A percentile compares a stretch with the other conserved stretches of the same genome.
Evolutionary conservation across 2,329 filamentous ascomycete species (phyloP).

Genomic region (Pseudonectria buxi): DNA sequence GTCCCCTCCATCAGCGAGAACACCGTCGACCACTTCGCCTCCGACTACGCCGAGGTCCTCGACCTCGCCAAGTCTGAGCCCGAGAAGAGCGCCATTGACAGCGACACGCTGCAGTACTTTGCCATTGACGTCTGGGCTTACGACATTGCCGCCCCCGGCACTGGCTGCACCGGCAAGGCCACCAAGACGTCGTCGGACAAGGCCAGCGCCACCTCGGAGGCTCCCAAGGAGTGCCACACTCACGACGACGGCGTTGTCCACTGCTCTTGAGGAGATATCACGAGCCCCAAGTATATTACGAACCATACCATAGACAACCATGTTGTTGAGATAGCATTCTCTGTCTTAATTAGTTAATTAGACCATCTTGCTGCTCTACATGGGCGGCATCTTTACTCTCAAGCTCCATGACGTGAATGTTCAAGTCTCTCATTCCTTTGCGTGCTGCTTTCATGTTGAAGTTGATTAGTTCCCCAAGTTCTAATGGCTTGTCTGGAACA

Average conservation of each 20-base stretch:
- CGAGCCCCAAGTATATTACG: neutral
- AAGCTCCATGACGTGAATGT: no score
- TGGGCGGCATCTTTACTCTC: no score
- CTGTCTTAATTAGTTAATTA: no score
- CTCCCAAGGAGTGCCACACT: conserved; percentile 35
- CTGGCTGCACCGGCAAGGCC: conserved; percentile 49
- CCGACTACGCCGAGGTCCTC: conserved; percentile 49
- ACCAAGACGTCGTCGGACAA: conserved; percentile 11
- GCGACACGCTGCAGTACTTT: conserved; percentile 60
- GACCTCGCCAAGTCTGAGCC: conserved; percentile 43
- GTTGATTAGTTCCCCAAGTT: no score
- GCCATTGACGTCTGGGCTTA: conserved; percentile 61
- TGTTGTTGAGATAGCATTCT: no score
- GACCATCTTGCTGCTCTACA: no score
- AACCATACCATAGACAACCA: neutral
- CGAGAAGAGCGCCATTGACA: conserved; percentile 47
- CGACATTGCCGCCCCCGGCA: conserved; percentile 56
- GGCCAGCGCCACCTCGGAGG: conserved; percentile 27
- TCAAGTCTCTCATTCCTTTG: no score
- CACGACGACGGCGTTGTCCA: conserved; percentile 36
- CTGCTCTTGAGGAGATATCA: conserved; percentile 15
- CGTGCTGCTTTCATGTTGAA: no score
- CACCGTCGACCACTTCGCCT: conserved; percentile 55
- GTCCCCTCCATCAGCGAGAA: conserved; percentile 53
- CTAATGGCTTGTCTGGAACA: neutral